phyloP scores from a whole-genome alignment of 192 early-diverging fungal genomes.

The Powellomyces hirtus region DNA sequence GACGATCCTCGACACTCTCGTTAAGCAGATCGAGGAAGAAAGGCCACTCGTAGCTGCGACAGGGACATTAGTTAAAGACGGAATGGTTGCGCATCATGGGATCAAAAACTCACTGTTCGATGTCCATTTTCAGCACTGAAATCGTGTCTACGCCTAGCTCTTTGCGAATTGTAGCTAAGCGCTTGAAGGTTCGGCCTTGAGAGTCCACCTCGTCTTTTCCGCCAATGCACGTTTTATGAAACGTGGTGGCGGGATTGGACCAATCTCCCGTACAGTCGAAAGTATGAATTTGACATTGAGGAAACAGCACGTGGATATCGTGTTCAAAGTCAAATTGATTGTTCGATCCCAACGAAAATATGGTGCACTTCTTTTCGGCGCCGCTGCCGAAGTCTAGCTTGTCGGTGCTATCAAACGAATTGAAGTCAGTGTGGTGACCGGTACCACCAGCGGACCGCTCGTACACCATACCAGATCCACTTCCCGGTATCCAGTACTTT shows the following conservation, averaged over 20 bases:
- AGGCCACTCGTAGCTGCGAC: slow-evolving; percentile 22
- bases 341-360: slow-evolving; percentile 15
- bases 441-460: not conserved
- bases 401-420: too few relatives aligned
- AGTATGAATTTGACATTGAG: slow-evolving; percentile 13
- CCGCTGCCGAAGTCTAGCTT: not conserved
- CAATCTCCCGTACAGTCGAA: slow-evolving; percentile 29
- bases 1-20: slow-evolving; percentile 1
- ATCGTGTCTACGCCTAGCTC: slow-evolving; percentile 10
- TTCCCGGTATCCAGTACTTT: slow-evolving; percentile 19
- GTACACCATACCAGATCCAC: slow-evolving; percentile 8
- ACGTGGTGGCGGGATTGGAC: slow-evolving; percentile 5
- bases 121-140: slow-evolving; percentile 18
- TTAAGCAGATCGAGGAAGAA: slow-evolving; percentile 7
- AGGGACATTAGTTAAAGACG: too few relatives aligned
- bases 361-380: slow-evolving; percentile 21
- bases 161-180: slow-evolving; percentile 6
- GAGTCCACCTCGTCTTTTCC: slow-evolving; percentile 6
- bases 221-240: slow-evolving; percentile 20
- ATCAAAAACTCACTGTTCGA: slow-evolving; percentile 27
- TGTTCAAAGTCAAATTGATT: slow-evolving; percentile 17
- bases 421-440: too few relatives aligned
- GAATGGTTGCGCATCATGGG: too few relatives aligned
- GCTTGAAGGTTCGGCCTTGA: slow-evolving; percentile 8
- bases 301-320: slow-evolving; percentile 5